Base-by-base conservation (phyloP, 495 filamentous ascomycete genomes). In the Gamarada debralockiae region DNA sequence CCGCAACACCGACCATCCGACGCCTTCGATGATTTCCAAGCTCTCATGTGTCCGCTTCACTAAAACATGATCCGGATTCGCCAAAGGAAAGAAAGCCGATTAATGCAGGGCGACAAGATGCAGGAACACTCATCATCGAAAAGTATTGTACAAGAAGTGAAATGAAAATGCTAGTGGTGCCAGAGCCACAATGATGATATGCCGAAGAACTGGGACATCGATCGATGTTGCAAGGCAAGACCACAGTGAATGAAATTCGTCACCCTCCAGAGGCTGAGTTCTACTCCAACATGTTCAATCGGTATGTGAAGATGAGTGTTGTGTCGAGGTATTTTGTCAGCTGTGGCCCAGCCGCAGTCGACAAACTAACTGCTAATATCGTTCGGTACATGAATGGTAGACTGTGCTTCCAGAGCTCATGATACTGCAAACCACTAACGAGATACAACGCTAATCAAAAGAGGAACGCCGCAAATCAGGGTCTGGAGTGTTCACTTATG, bases 111-210 rank as follows among this genome's bases (percentile, higher is more conserved):
- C 47, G 47, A 27, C 14, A 31, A 24, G 23, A 48, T 48, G 22
- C 36, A 44, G 39, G 33, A 29, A 40, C 18, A 31, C 27, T 36
- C 39, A 45, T 45, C 34, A 40, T 48, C 23, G 21, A 49, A 50
- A 46, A 43, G 15, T 38, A 40, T 47, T 57, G 42, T 57, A 57
- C 55, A 57, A 52, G 55, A 57, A 57, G 46, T 20, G 38, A 25
- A 50, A 39, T 48, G 27, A 33, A 15, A 46, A 50, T 41, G 9
- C 37, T 31, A 40, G 3, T 25, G 7, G n/a, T 58, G 43, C 50
- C 21, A 51, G 27, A 25, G 22, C 47, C 31, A 46, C 56, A n/a
- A n/a, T n/a, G 18, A 10, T 33, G 22, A 47, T 17, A n/a, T 29
- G 29, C 25, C 24, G 36, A 48, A n/a, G n/a, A n/a, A n/a, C n/a